A percentile compares a stretch with the other conserved stretches of the same genome.
These are phyloP conservation scores for Silene vulgaris DNA, from an alignment of 179 eudicot genomes.

Conservation along the genomic window DNA sequence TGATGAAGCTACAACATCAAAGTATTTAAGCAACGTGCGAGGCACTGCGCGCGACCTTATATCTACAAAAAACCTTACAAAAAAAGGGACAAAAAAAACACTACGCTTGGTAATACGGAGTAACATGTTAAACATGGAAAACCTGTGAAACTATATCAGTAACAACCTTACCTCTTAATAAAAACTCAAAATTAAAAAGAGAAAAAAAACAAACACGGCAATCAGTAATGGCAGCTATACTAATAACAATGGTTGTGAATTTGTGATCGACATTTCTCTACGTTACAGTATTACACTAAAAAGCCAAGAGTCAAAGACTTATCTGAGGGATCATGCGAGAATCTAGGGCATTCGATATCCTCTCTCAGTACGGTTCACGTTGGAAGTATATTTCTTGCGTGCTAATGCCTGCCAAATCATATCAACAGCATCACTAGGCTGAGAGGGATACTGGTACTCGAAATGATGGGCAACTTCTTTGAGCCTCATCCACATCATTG, in stretches of 20 bases:
- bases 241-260: not conserved
- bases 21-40: not conserved
- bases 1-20: not conserved
- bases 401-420: slow-evolving; percentile 89
- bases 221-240: not conserved
- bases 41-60: no score
- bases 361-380: slow-evolving; percentile 39
- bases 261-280: slow-evolving; percentile 3
- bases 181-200: not conserved
- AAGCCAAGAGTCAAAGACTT: slow-evolving; percentile 1
- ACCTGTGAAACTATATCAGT: not conserved
- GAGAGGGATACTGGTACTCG: slow-evolving; percentile 79
- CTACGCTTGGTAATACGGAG: no score
- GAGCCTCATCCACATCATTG: slow-evolving; percentile 74
- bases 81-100: no score
- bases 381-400: slow-evolving; percentile 39
- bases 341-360: slow-evolving; percentile 45
- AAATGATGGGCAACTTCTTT: slow-evolving; percentile 62
- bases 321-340: slow-evolving; percentile 11
- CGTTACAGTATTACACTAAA: slow-evolving; percentile 8
- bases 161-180: not conserved
- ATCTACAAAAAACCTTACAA: no score
- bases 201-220: not conserved
- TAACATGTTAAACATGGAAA: not conserved
- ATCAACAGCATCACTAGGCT: slow-evolving; percentile 71